Evolutionary conservation across 1,139 yeast species (phyloP), one percentile per base, ranked within the genome.

Genomic region (Scheffersomyces quercinus): DNA sequence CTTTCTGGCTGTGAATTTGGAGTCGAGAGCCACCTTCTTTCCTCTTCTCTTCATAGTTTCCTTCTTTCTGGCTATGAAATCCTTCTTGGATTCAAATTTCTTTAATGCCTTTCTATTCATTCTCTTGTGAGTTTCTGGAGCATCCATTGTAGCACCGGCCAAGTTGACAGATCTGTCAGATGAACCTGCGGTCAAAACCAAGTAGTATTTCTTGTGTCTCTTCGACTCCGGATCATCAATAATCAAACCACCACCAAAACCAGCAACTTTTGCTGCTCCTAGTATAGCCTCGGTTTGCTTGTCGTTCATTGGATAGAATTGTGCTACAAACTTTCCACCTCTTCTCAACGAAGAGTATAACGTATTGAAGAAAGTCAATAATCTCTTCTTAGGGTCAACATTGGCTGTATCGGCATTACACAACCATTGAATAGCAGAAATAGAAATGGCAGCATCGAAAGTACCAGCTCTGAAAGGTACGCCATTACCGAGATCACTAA

Each of bases 251-350:
- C 99, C 98, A 42, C 90, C 95, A 64, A 93, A 93, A 2, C 99
- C 99, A 0, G 98, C 88, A 5, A 88, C 84, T 63, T 90, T 91
- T 4, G 99, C 98, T 14, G 96, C 89, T 30, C 77, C 76, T 47
- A 88, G 70, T 35, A 93, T 89, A 39, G 81, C 77, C 45, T 88
- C 87, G 7, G 85, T 82, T 65, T 93, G 98, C 35, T 75, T 77
- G 53, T 93, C 97, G 62, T 89, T 87, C 64, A 85, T 83, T 9
- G 99, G 99, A 65, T 93, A 93, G 63, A 93, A 93, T 66, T 93
- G 99, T 31, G 97, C 97, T 15, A 88, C 97, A 53, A 91, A 95
- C 64, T 93, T 93, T 4, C 99, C 99, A 34, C 99, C 99, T 62
- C 96, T 80, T 61, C 81, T 85, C 63, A 93, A 73, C 24, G 91